A percentile compares a stretch with the other conserved stretches of the same genome.
phyloP scores from a whole-genome alignment of 345 rosid species.

The Aegle marmelos region DNA sequence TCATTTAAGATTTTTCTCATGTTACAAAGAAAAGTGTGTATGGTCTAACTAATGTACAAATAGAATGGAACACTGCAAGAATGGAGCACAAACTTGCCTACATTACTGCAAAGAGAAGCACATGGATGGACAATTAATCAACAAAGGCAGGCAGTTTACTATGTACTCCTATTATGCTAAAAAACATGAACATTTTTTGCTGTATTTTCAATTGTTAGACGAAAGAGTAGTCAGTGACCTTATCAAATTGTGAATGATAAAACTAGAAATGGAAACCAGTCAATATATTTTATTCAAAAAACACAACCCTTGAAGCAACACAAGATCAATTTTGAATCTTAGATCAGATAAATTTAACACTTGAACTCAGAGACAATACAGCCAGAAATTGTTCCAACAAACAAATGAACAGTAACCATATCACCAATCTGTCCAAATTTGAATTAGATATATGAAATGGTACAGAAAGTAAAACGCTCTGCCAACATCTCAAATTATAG shows the following conservation, averaged over 20 bases:
- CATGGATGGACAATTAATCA: background rate
- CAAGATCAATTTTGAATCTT: background rate
- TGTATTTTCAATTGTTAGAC: background rate
- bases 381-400: background rate
- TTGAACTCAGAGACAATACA: background rate
- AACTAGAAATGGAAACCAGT: background rate
- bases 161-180: background rate
- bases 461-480: background rate
- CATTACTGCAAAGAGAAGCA: background rate
- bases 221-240: background rate
- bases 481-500: background rate
- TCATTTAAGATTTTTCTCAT: slow-evolving; percentile 7
- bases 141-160: background rate
- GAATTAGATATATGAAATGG: background rate
- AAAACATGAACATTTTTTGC: background rate
- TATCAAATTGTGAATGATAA: background rate
- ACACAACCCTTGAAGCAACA: background rate
- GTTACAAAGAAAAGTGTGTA: background rate
- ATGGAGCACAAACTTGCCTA: background rate
- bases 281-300: background rate
- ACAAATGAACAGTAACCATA: background rate
- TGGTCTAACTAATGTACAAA: background rate
- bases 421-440: background rate
- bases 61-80: background rate
- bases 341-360: background rate